A percentile compares a stretch with the other conserved stretches of the same genome.
Conservation (phyloP, 116 monocot genomes). For the Phalaenopsis hybrid region DNA sequence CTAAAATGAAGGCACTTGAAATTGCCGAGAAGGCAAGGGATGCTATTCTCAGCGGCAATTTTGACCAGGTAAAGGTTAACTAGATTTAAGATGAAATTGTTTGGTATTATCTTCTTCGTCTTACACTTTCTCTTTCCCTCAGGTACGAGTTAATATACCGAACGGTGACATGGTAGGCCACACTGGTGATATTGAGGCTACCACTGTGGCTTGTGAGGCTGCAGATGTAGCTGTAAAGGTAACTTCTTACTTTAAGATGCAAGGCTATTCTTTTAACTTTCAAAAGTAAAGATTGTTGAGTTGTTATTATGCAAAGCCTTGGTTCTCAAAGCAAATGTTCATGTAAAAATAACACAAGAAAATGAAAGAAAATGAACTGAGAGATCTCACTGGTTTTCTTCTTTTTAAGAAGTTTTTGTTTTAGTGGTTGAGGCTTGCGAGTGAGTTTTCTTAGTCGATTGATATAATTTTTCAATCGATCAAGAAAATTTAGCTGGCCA, state of each 20-base stretch:
- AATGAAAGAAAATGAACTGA: too few species aligned
- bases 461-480: too few species aligned
- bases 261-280: background rate
- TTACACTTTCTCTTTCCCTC: conserved; percentile 3
- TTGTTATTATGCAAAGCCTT: background rate
- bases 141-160: conserved; percentile 95
- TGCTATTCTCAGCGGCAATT: conserved; percentile 87
- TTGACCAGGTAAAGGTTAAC: conserved; percentile 63
- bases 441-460: too few species aligned
- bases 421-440: too few species aligned
- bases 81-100: background rate
- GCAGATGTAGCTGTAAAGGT: conserved; percentile 97
- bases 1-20: conserved; percentile 96
- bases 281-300: background rate
- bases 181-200: conserved; percentile 96
- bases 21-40: conserved; percentile 92
- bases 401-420: too few species aligned
- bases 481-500: background rate
- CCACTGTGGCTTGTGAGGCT: conserved; percentile 87
- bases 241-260: background rate
- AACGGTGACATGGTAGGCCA: conserved; percentile 99
- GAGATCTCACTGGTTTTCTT: too few species aligned
- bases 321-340: too few species aligned
- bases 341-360: too few species aligned
- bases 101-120: background rate